phyloP scores from a whole-genome alignment of 2,329 filamentous ascomycete species.

The Trichophyton verrucosum region DNA sequence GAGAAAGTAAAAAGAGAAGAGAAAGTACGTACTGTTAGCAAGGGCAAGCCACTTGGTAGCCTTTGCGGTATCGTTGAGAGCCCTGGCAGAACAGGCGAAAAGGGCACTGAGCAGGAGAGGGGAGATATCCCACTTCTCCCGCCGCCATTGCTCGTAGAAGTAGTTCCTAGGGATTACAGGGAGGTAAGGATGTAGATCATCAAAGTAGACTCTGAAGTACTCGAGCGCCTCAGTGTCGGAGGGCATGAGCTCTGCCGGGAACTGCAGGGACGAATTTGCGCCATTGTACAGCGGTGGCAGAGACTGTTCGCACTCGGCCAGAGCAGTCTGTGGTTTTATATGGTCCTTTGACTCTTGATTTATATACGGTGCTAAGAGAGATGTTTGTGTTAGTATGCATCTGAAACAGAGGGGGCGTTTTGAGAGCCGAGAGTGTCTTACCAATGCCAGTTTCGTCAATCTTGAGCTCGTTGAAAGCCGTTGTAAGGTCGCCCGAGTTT shows the following conservation, averaged over 20 bases:
- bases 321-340: conserved; percentile 42
- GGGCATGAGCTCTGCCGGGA: conserved; percentile 88
- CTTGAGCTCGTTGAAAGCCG: conserved; percentile 72
- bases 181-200: conserved; percentile 81
- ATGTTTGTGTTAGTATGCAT: background rate
- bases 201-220: conserved; percentile 85
- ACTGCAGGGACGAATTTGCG: conserved; percentile 66
- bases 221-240: conserved; percentile 66
- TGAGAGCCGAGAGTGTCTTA: conserved; percentile 33
- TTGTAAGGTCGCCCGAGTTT: conserved; percentile 40
- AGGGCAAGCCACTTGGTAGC: conserved; percentile 88
- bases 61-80: conserved; percentile 38
- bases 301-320: conserved; percentile 51
- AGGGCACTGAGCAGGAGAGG: conserved; percentile 80
- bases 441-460: conserved; percentile 79
- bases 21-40: conserved; percentile 32
- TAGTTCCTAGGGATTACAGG: conserved; percentile 72
- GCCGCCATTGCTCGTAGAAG: conserved; percentile 84
- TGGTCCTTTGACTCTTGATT: conserved; percentile 46
- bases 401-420: background rate
- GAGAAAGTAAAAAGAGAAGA: no score
- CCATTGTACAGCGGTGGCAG: conserved; percentile 56
- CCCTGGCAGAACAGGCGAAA: conserved; percentile 74
- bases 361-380: conserved; percentile 52
- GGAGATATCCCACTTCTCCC: conserved; percentile 70